A percentile compares a stretch with the other conserved stretches of the same genome.
Evolutionary conservation across 1,284 basidiomycete species (phyloP).

Genomic region (Ceratobasidium sp.): DNA sequence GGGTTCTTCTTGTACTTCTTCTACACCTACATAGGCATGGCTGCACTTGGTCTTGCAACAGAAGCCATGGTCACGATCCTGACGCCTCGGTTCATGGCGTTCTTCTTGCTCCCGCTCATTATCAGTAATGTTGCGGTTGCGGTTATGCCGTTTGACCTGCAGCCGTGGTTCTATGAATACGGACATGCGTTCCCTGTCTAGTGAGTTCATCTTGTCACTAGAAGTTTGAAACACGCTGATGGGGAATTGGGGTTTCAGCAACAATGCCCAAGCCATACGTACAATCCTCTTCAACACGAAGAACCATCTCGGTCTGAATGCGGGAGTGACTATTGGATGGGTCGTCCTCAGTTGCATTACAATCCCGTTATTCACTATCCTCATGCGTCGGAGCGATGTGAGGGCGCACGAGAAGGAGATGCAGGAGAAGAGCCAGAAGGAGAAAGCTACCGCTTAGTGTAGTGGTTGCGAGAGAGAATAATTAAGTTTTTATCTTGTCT

Average conservation of each 20-base stretch:
- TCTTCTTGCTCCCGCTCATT: constrained; percentile 43
- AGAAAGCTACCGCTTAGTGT: constrained; percentile 2
- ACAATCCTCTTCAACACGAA: constrained; percentile 64
- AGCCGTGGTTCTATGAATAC: constrained; percentile 55
- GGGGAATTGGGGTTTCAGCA: neutral
- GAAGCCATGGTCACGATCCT: constrained; percentile 50
- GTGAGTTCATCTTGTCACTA: constrained; percentile 11
- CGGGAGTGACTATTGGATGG: constrained; percentile 62
- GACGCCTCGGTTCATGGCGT: constrained; percentile 45
- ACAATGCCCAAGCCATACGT: constrained; percentile 47
- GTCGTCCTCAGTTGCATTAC: constrained; percentile 56
- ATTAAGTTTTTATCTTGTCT: too few relatives aligned
- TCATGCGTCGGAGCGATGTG: constrained; percentile 52
- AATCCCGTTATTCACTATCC: constrained; percentile 57
- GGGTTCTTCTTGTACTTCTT: constrained; percentile 59
- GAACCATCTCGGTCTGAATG: constrained; percentile 58
- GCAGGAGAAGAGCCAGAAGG: constrained; percentile 19
- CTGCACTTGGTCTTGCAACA: constrained; percentile 52
- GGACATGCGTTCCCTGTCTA: constrained; percentile 56
- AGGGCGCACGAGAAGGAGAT: constrained; percentile 10
- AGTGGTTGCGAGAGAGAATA: too few relatives aligned
- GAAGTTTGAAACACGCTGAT: neutral
- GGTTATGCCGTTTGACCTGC: constrained; percentile 55
- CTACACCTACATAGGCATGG: constrained; percentile 50
- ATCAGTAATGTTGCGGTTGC: constrained; percentile 56